Conservation (phyloP, 2,329 filamentous ascomycete genomes). For the Alternaria postmessia region DNA sequence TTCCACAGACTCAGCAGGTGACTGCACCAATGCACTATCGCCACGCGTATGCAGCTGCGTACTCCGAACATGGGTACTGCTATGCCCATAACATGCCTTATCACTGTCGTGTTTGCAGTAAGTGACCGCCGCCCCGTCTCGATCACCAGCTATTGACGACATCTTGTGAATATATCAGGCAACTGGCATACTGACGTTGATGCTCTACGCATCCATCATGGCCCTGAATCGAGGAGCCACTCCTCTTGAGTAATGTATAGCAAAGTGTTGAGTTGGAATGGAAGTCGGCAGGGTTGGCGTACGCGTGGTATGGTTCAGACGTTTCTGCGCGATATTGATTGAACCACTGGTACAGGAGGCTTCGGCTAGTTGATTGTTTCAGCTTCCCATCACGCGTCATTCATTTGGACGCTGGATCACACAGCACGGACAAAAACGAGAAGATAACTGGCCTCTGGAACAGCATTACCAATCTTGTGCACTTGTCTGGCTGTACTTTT, state of each 20-base stretch:
- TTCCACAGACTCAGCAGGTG: neutral
- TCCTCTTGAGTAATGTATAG: neutral
- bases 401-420: neutral
- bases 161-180: neutral
- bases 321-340: too few species aligned
- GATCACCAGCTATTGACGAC: neutral
- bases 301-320: neutral
- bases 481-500: neutral
- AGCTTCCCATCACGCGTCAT: too few species aligned
- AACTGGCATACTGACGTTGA: neutral
- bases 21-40: neutral
- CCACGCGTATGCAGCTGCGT: slow-evolving; percentile 18
- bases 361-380: too few species aligned
- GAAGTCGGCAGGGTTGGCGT: neutral
- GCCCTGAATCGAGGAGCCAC: neutral
- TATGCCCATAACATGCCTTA: slow-evolving; percentile 21
- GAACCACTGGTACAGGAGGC: neutral
- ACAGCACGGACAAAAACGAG: neutral
- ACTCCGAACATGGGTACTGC: slow-evolving; percentile 19
- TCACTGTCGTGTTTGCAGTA: slow-evolving; percentile 22
- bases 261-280: neutral
- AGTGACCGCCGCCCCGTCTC: neutral
- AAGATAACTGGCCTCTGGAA: neutral
- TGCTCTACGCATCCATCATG: neutral
- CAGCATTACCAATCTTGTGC: neutral